phyloP scores from a whole-genome alignment of 1,284 basidiomycete species.

The Ceratobasidium sp. region DNA sequence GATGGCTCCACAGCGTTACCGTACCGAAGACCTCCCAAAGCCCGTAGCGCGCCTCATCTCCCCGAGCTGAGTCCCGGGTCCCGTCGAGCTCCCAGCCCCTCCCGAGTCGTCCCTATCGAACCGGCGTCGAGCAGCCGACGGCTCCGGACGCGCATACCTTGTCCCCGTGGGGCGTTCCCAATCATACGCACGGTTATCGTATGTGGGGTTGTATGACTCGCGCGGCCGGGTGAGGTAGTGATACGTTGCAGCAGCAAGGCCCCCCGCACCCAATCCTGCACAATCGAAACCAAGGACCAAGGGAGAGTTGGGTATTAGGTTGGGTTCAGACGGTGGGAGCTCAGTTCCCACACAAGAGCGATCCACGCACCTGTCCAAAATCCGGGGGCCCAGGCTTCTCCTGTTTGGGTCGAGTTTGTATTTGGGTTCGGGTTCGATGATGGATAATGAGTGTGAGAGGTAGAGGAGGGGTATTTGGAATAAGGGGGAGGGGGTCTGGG shows the following conservation, averaged over 20 bases:
- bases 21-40: constrained; percentile 29
- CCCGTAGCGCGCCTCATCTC: constrained; percentile 42
- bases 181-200: constrained; percentile 10
- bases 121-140: constrained; percentile 20
- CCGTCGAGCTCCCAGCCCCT: constrained; percentile 31
- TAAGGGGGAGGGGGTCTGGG: constrained; percentile 41
- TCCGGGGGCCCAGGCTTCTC: constrained; percentile 55
- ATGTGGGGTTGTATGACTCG: constrained; percentile 1
- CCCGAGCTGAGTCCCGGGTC: constrained; percentile 29
- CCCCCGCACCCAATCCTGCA: constrained; percentile 57
- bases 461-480: constrained; percentile 41
- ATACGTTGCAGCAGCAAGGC: constrained; percentile 54
- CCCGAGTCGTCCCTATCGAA: background rate
- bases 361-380: constrained; percentile 58
- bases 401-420: background rate
- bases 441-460: no score
- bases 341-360: background rate
- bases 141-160: background rate
- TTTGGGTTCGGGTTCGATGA: no score
- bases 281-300: no score
- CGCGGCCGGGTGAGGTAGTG: constrained; percentile 17
- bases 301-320: no score
- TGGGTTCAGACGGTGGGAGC: constrained; percentile 1
- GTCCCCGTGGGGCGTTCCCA: constrained; percentile 22
- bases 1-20: constrained; percentile 5